phyloP scores from a whole-genome alignment of 305 asterid species.

The Rubia occidens region DNA sequence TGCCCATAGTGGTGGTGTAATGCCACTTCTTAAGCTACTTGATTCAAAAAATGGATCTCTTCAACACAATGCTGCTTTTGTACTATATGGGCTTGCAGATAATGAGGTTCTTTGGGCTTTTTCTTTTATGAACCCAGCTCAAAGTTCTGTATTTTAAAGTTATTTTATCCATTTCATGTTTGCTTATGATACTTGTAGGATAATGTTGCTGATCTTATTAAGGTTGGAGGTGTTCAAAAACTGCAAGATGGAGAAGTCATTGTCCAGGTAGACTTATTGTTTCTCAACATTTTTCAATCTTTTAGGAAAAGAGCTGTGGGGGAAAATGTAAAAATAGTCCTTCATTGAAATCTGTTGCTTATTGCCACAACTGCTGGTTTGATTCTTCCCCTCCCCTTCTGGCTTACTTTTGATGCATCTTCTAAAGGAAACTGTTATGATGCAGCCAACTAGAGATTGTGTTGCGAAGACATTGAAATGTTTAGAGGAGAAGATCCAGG shows the following conservation, averaged over 20 bases:
- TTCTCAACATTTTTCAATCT: background rate
- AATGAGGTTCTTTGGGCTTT: conserved; percentile 55
- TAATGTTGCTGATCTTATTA: conserved; percentile 84
- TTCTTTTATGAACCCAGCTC: background rate
- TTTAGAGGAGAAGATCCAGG: conserved; percentile 93
- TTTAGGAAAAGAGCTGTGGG: background rate
- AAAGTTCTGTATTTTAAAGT: background rate
- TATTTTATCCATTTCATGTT: conserved; percentile 10
- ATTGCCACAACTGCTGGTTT: background rate
- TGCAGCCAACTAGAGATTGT: conserved; percentile 99
- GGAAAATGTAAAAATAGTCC: background rate
- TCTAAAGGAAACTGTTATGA: conserved; percentile 16
- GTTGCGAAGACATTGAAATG: conserved; percentile 96
- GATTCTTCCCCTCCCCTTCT: background rate
- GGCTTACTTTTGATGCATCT: background rate
- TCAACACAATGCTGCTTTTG: conserved; percentile 99
- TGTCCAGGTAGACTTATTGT: conserved; percentile 55
- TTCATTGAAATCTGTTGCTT: background rate
- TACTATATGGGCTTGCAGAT: conserved; percentile 98
- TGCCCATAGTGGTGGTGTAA: conserved; percentile 87
- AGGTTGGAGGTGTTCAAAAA: conserved; percentile 93
- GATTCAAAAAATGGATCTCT: conserved; percentile 90
- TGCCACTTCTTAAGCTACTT: conserved; percentile 79
- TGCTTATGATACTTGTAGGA: conserved; percentile 42
- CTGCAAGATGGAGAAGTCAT: conserved; percentile 97